Evolutionary conservation across 2,329 filamentous ascomycete species (phyloP), one percentile per base, ranked within the genome.

Genomic region (Bipolaris gigantea): DNA sequence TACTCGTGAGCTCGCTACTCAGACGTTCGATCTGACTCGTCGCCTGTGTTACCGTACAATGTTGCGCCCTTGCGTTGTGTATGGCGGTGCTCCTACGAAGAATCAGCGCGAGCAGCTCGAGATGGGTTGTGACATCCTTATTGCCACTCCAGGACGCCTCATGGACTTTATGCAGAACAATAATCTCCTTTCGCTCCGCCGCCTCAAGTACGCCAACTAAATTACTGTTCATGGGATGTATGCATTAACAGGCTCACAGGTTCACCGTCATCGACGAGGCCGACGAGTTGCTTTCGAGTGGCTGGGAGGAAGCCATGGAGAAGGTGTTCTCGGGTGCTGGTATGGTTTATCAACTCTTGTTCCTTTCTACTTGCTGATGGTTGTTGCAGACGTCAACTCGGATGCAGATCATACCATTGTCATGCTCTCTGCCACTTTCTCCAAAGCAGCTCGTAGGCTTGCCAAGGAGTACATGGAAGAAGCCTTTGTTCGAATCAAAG

Each of bases 341-440:
- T 92, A 83, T 77, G 85, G 21, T 2, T 19, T 11, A 6, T 8
- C 77, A 11, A 42, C 18, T 46, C 40, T 40, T 41, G 49, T 19
- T 52, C 3, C 15, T 3, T 8, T 33, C 35, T 16, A 18, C 41
- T 34, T 42, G 57, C 67, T 64, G 33, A 65, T 25, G 13, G 10
- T 5, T n/a, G 5, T 21, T 35, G 3, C 55, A 80, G 78, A 96
- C 81, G 85, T 74, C 78, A 96, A 96, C 57, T 85, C 89, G 52
- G 91, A 88, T 65, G 83, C 80, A 6, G 85, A 88, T 54, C 85
- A 87, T 62, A 78, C 79, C 7, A 87, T 84, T 73, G 81, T 96
- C 75, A 88, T 99, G 78, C 97, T 97, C 73, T 96, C 92, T 0
- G 94, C 94, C 0, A 97, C 94, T 0, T 97, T 99, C 75, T 90